These are phyloP conservation scores for Nigrospora oryzae DNA, from an alignment of 2,329 filamentous ascomycete species.

Conservation along the genomic window DNA sequence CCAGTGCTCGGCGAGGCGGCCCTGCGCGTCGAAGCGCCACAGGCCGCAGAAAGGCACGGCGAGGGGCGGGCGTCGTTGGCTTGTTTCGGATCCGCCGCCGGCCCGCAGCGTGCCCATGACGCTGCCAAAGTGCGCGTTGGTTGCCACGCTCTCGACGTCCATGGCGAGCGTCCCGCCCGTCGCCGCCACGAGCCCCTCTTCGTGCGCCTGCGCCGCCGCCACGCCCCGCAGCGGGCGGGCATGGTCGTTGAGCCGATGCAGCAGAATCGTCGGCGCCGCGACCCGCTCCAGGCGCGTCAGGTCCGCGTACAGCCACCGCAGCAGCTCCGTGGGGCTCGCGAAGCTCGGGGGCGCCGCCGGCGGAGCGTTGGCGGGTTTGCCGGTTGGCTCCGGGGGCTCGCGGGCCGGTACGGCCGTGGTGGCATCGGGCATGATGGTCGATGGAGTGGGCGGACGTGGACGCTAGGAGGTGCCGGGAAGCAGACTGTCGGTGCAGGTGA, in stretches of 20 bases:
- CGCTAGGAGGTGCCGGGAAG: too few relatives aligned
- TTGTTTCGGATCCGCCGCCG: background rate
- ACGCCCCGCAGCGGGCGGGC: background rate
- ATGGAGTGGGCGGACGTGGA: too few relatives aligned
- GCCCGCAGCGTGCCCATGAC: conserved; percentile 11
- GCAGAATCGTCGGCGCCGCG: conserved; percentile 5
- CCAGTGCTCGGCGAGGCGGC: conserved; percentile 13
- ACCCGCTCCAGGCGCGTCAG: conserved; percentile 9
- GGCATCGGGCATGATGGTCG: background rate
- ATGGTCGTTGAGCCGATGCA: conserved; percentile 10
- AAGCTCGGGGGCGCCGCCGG: background rate
- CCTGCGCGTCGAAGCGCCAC: conserved; percentile 9
- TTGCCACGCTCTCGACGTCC: conserved; percentile 8
- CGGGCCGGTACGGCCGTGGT: background rate
- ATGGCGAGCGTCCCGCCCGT: conserved; percentile 8
- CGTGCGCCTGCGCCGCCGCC: conserved; percentile 1
- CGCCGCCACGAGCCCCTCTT: conserved; percentile 3
- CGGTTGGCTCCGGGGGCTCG: background rate
- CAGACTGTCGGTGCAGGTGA: too few relatives aligned
- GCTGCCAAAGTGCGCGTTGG: conserved; percentile 9
- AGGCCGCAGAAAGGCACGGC: conserved; percentile 9
- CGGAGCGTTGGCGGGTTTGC: background rate
- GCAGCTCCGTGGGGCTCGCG: conserved; percentile 1
- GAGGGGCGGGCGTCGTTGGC: background rate
- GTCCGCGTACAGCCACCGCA: conserved; percentile 10